Evolutionary conservation across 2,329 filamentous ascomycete species (phyloP).

Genomic region (Nannizziopsis arthrosporioides): DNA sequence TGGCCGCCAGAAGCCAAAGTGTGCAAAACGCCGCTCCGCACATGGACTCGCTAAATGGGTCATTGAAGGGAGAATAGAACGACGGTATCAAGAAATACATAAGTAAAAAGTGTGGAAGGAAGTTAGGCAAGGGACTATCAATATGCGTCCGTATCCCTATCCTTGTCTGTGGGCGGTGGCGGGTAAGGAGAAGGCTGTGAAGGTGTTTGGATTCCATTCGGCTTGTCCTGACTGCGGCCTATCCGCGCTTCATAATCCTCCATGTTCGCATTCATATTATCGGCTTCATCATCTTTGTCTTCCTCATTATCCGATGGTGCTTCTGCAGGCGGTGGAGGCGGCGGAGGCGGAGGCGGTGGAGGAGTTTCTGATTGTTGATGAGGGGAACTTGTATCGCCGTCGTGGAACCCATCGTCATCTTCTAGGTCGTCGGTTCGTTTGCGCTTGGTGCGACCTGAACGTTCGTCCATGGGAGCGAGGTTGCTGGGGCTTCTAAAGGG

Average conservation of each 20-base stretch:
- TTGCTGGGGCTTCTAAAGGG: conserved; percentile 20
- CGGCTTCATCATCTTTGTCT: not conserved
- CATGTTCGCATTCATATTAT: not conserved
- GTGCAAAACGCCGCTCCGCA: not conserved
- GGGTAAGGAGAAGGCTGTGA: too few relatives aligned
- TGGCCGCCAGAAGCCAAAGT: too few relatives aligned
- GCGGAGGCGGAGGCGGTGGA: conserved; percentile 24
- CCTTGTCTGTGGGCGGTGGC: too few relatives aligned
- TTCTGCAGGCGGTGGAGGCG: conserved; percentile 21
- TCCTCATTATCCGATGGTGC: not conserved
- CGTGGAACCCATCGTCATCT: conserved; percentile 12
- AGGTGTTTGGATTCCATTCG: not conserved
- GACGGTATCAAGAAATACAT: too few relatives aligned
- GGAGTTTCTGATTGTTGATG: conserved; percentile 17
- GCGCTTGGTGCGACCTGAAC: conserved; percentile 14
- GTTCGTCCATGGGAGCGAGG: conserved; percentile 10
- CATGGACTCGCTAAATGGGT: not conserved
- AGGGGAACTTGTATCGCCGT: conserved; percentile 14
- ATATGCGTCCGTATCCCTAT: too few relatives aligned
- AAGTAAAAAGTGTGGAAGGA: too few relatives aligned
- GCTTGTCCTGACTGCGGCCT: not conserved
- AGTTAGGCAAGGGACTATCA: too few relatives aligned
- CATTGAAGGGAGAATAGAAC: not conserved
- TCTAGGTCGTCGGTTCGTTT: conserved; percentile 18
- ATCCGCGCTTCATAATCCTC: too few relatives aligned